A percentile compares a stretch with the other conserved stretches of the same genome.
Conservation (phyloP, 2,329 filamentous ascomycete genomes). For the Penicillium sp. region DNA sequence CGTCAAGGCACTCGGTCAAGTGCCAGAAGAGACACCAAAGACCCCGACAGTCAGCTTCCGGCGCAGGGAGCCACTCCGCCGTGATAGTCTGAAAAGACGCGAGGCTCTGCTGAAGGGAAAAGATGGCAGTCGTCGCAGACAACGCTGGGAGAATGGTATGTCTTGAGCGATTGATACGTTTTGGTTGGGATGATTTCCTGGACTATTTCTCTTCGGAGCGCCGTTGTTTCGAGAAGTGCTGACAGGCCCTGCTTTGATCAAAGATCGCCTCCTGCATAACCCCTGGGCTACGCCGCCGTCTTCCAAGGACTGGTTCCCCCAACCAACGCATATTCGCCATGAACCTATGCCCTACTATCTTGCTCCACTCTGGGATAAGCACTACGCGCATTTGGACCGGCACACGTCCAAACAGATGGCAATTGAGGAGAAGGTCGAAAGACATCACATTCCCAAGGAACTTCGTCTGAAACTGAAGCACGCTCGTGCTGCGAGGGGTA, state of each 20-base stretch:
- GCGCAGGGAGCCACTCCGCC: conserved; percentile 60
- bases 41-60: conserved; percentile 49
- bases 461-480: conserved; percentile 81
- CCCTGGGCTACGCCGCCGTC: conserved; percentile 84
- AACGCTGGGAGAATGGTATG: conserved; percentile 94
- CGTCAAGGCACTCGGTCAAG: conserved; percentile 28
- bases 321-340: conserved; percentile 78
- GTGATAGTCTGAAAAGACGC: conserved; percentile 68
- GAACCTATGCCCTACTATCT: conserved; percentile 82
- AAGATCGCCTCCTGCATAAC: conserved; percentile 84
- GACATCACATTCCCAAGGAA: conserved; percentile 72
- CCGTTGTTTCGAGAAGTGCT: conserved; percentile 22
- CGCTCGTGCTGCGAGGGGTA: conserved; percentile 73
- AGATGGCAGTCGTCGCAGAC: conserved; percentile 82
- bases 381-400: conserved; percentile 50
- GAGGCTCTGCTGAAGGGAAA: conserved; percentile 86
- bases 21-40: conserved; percentile 28
- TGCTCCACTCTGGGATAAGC: conserved; percentile 80
- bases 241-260: conserved; percentile 23
- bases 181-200: conserved; percentile 1
- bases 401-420: conserved; percentile 45
- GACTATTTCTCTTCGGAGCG: not conserved
- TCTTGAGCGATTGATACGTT: conserved; percentile 13
- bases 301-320: conserved; percentile 80
- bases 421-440: conserved; percentile 39